Base-by-base conservation (phyloP, 2,329 filamentous ascomycete genomes). In the Nigrograna mackinnonii region DNA sequence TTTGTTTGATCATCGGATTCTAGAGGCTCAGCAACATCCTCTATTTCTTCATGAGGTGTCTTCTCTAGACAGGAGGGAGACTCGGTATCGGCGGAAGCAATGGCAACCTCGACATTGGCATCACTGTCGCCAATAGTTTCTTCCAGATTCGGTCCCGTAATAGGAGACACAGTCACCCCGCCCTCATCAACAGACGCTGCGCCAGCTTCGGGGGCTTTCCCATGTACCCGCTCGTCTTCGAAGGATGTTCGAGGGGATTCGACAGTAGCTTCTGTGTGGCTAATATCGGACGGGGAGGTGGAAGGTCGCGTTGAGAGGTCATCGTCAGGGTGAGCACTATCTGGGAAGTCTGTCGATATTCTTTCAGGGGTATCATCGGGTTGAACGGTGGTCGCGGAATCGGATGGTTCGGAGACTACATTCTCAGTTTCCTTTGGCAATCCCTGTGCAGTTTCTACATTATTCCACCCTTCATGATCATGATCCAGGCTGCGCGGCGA, bases 191-290 rank as follows among this genome's bases (percentile, higher is more conserved):
- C n/a, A n/a, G n/a, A n/a, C n/a, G n/a, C n/a, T n/a, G n/a, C n/a
- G n/a, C n/a, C n/a, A n/a, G n/a, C n/a, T n/a, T n/a, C n/a, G n/a
- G n/a, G n/a, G n/a, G n/a, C n/a, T n/a, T n/a, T n/a, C n/a, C n/a
- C n/a, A n/a, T n/a, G n/a, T n/a, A n/a, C n/a, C 9, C 49, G 49
- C 31, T 64, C 62, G 21, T 69, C 66, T 35, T 70, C 67, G 19
- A 68, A 52, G 1, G 67, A 70, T 6, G 66, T 70, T 13, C 67
- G 43, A 3, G 66, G 56, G 17, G 67, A 70, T 30, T 69, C 65
- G 24, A 49, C 38, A 6, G 49, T 45, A 5, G 48, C 44, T 26
- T 63, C 65, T 14, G 49, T 53, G 30, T 59, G 65, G 43, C 66
- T 70, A 5, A 47, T 43, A 22, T 68, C 66, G n/a, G 66, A 68